Percentiles rank a stretch among this genome's conserved stretches.
Evolutionary conservation across 441 rosid species (phyloP).

Genomic region (Bocquillonia castaneifolia): DNA sequence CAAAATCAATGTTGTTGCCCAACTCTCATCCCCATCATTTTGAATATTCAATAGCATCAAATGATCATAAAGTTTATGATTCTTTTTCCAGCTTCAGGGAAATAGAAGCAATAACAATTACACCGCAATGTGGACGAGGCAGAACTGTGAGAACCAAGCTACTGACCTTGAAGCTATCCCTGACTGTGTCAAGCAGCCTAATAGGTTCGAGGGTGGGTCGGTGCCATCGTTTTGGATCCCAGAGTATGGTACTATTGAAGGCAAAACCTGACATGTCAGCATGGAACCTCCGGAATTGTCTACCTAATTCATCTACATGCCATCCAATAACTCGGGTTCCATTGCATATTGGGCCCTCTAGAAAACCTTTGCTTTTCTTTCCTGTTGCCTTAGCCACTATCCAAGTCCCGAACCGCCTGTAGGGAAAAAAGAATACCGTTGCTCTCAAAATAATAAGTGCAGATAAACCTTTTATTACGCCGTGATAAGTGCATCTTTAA

Average conservation of each 20-base stretch:
- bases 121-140: background rate
- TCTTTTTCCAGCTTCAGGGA: background rate
- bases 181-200: slow-evolving; percentile 42
- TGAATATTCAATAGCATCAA: background rate
- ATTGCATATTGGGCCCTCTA: slow-evolving; percentile 58
- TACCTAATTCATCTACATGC: slow-evolving; percentile 36
- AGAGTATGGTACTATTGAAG: slow-evolving; percentile 58
- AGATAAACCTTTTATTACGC: background rate
- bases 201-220: slow-evolving; percentile 48
- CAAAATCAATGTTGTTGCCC: background rate
- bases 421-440: slow-evolving; percentile 13
- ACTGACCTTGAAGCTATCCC: slow-evolving; percentile 42
- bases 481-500: slow-evolving; percentile 3
- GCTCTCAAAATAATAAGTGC: background rate
- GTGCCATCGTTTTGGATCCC: slow-evolving; percentile 66
- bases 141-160: slow-evolving; percentile 6
- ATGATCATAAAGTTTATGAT: background rate
- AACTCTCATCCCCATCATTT: background rate
- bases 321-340: slow-evolving; percentile 55
- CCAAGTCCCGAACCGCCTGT: slow-evolving; percentile 62
- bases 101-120: background rate
- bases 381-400: slow-evolving; percentile 42
- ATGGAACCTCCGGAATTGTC: slow-evolving; percentile 46
- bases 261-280: slow-evolving; percentile 58
- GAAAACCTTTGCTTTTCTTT: slow-evolving; percentile 25